Evolutionary conservation across 805 yeast genomes (phyloP), one percentile per base, ranked within the genome.

Genomic region (Kockiozyma suomiensis): DNA sequence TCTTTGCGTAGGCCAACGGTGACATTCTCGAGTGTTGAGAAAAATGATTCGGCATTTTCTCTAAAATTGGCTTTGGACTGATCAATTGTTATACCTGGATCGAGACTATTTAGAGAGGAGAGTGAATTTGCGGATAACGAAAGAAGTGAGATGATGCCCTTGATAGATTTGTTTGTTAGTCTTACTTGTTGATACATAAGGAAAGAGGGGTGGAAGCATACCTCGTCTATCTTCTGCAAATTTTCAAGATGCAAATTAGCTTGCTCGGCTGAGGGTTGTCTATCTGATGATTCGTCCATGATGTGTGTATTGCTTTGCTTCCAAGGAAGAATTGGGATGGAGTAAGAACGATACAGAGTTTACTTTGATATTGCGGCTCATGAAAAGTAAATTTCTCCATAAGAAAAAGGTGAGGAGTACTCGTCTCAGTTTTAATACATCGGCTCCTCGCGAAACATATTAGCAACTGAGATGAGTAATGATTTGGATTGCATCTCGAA

Each of bases 201-300:
- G 13, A 32, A 26, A 15, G 12, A 23, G 25, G 17, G 28, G 3
- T 13, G 4, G 15, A 25, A n/a, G 37, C 55, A 10, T 53, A 61
- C 65, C 51, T 61, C 62, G 51, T 61, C 65, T 26, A 61, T 54
- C 17, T 54, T 41, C 21, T 61, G 65, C 25, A 61, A 53, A 3
- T 48, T 43, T 17, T 40, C 50, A 19, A 61, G 50, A 49, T 61
- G 62, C n/a, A 13, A 6, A 12, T 51, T 53, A 13, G 58, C 61
- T 38, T 49, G 56, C 46, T 49, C 56, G 17, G 58, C 45, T 2
- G 48, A 13, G 10, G 48, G 56, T 43, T 23, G 56, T 19, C 13
- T 13, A 17, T 38, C 28, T 5, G 46, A 25, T n/a, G 41, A 15
- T 15, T 28, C 47, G 4, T n/a, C 49, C 49, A 52, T 42, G 13